These are phyloP conservation scores for Prunus dulcis DNA, from an alignment of 306 rosid genomes.

Conservation along the genomic window DNA sequence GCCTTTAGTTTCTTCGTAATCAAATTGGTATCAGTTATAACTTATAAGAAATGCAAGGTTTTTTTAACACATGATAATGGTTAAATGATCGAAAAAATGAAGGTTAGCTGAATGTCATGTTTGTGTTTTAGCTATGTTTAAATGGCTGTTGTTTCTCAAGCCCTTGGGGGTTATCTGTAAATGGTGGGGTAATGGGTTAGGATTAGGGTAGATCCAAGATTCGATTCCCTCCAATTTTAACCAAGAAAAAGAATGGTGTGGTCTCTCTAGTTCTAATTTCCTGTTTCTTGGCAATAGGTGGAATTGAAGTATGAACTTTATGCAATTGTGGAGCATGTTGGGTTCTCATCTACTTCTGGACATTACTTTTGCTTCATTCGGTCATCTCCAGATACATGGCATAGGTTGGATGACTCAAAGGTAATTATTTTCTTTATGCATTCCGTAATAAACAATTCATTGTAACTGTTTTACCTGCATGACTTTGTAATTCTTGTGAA, in stretches of 20 bases:
- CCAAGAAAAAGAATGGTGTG: not conserved
- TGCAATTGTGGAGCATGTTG: slow-evolving; percentile 77
- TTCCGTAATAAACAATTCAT: not conserved
- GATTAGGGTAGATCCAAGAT: not conserved
- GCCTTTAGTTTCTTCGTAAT: slow-evolving; percentile 1
- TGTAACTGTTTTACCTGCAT: not conserved
- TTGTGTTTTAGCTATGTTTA: not conserved
- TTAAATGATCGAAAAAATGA: not conserved
- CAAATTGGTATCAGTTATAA: not conserved
- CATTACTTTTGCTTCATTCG: slow-evolving; percentile 86
- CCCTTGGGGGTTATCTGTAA: not conserved
- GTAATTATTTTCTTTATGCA: slow-evolving; percentile 30
- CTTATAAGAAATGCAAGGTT: not conserved
- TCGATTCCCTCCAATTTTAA: not conserved
- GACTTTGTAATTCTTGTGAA: not conserved
- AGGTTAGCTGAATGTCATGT: not conserved
- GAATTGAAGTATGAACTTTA: slow-evolving; percentile 69
- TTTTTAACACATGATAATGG: not conserved
- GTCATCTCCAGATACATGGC: slow-evolving; percentile 73
- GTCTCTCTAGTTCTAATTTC: slow-evolving; percentile 14
- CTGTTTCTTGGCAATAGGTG: slow-evolving; percentile 37
- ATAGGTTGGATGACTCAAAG: slow-evolving; percentile 73
- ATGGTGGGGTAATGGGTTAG: not conserved
- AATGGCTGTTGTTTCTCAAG: slow-evolving; percentile 14
- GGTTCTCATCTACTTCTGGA: slow-evolving; percentile 65